Evolutionary conservation across 345 rosid species (phyloP).

Genomic region (Geranium brycei): DNA sequence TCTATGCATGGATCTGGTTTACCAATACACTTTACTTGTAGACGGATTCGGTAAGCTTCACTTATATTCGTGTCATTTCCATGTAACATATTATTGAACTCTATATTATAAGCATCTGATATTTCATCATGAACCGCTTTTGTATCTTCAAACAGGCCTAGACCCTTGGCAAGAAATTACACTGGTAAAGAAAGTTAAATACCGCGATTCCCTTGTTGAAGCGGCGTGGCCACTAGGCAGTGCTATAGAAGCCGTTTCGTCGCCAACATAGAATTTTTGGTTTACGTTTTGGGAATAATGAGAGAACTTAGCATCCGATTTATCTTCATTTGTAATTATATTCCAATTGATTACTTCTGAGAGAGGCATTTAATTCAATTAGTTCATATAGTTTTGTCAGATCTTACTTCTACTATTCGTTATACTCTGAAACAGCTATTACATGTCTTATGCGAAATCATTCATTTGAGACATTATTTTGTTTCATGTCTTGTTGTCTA

Average conservation of each 20-base stretch:
- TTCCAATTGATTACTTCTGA: neutral
- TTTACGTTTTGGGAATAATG: neutral
- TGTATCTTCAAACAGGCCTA: slow-evolving; percentile 30
- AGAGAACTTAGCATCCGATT: neutral
- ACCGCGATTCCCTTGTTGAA: slow-evolving; percentile 52
- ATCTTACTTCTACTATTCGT: neutral
- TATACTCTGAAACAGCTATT: too few relatives aligned
- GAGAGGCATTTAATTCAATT: neutral
- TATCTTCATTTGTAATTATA: neutral
- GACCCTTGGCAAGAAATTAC: slow-evolving; percentile 70
- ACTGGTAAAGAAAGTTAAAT: slow-evolving; percentile 68
- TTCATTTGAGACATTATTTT: too few relatives aligned
- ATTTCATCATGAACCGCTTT: neutral
- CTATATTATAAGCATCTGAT: neutral
- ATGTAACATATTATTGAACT: neutral
- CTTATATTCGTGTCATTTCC: neutral
- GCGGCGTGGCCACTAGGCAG: slow-evolving; percentile 99
- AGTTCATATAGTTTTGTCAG: neutral
- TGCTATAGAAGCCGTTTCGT: slow-evolving; percentile 83
- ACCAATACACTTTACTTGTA: slow-evolving; percentile 64
- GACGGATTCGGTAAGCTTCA: slow-evolving; percentile 71
- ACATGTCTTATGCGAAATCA: too few relatives aligned
- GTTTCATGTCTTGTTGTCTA: too few relatives aligned
- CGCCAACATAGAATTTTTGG: slow-evolving; percentile 7
- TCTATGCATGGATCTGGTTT: slow-evolving; percentile 91